Conservation (phyloP, 2,329 filamentous ascomycete genomes). For the Hysterium pulicare region DNA sequence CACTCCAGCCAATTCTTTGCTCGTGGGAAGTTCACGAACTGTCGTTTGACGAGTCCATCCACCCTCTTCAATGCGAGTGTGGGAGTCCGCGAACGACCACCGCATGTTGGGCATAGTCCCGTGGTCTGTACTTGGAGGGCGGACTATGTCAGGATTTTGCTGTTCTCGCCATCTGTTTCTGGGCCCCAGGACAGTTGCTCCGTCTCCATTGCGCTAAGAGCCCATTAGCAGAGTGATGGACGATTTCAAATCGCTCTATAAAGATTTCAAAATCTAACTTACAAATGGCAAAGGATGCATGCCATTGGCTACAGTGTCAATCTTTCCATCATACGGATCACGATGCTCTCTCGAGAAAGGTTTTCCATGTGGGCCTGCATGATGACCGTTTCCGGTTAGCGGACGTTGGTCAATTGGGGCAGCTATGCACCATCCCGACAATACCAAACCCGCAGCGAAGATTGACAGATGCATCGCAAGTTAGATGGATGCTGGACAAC, state of each 20-base stretch:
- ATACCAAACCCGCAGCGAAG: slow-evolving; percentile 27
- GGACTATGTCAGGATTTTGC: slow-evolving; percentile 68
- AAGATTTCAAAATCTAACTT: slow-evolving; percentile 16
- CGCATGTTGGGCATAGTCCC: slow-evolving; percentile 68
- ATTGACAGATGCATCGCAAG: slow-evolving; percentile 27
- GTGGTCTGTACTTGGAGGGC: slow-evolving; percentile 70
- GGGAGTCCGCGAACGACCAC: slow-evolving; percentile 55
- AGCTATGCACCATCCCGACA: slow-evolving; percentile 17
- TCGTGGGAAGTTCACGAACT: slow-evolving; percentile 60
- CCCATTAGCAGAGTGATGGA: background rate
- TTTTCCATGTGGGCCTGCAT: slow-evolving; percentile 24
- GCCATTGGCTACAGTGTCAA: slow-evolving; percentile 58
- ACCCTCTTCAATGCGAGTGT: slow-evolving; percentile 59
- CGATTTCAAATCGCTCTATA: background rate
- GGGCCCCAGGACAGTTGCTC: slow-evolving; percentile 65
- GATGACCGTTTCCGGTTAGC: slow-evolving; percentile 23
- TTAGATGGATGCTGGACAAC: background rate
- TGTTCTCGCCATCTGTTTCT: slow-evolving; percentile 65
- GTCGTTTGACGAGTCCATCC: slow-evolving; percentile 77
- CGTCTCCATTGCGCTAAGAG: slow-evolving; percentile 48
- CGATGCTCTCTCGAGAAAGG: slow-evolving; percentile 60
- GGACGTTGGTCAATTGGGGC: slow-evolving; percentile 38
- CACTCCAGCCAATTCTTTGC: slow-evolving; percentile 69
- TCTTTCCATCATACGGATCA: slow-evolving; percentile 61
- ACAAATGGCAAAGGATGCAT: slow-evolving; percentile 61